Evolutionary conservation across 495 filamentous ascomycete species (phyloP).

Genomic region (Letharia columbiana): DNA sequence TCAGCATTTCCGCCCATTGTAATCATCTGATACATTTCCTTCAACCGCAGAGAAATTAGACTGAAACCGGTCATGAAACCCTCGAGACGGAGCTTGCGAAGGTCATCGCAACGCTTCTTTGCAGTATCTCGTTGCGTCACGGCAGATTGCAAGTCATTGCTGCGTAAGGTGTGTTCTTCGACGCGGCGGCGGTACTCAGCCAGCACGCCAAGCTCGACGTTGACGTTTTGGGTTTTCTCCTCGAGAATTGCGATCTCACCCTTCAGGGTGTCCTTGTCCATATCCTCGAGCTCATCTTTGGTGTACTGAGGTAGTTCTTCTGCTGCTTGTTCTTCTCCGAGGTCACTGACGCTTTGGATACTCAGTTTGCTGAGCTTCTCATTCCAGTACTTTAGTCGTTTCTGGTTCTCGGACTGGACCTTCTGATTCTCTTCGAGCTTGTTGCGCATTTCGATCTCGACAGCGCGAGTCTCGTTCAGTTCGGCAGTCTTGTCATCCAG

Average conservation of each 20-base stretch:
- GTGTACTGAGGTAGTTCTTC: slow-evolving; percentile 70
- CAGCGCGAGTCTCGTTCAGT: slow-evolving; percentile 78
- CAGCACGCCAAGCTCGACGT: slow-evolving; percentile 83
- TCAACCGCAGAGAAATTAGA: slow-evolving; percentile 86
- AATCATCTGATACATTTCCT: slow-evolving; percentile 99
- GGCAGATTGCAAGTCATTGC: slow-evolving; percentile 67
- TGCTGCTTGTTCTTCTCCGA: slow-evolving; percentile 46
- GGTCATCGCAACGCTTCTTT: slow-evolving; percentile 83
- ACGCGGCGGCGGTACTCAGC: slow-evolving; percentile 86
- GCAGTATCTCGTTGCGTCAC: slow-evolving; percentile 70
- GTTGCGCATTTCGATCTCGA: slow-evolving; percentile 97
- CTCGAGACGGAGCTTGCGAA: slow-evolving; percentile 79
- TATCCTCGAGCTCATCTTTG: slow-evolving; percentile 83
- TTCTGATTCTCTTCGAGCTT: slow-evolving; percentile 96
- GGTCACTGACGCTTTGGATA: slow-evolving; percentile 69
- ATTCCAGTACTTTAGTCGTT: slow-evolving; percentile 72
- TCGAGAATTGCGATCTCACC: slow-evolving; percentile 82
- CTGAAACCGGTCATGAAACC: slow-evolving; percentile 99
- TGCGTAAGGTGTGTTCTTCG: slow-evolving; percentile 75
- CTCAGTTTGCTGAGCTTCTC: slow-evolving; percentile 73
- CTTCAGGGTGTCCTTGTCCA: slow-evolving; percentile 81
- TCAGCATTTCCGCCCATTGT: slow-evolving; percentile 99
- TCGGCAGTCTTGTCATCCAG: slow-evolving; percentile 80
- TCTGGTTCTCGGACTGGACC: slow-evolving; percentile 75
- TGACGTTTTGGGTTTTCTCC: slow-evolving; percentile 83